Base-by-base conservation (phyloP, 768 basidiomycete genomes). In the Suillus discolor region DNA sequence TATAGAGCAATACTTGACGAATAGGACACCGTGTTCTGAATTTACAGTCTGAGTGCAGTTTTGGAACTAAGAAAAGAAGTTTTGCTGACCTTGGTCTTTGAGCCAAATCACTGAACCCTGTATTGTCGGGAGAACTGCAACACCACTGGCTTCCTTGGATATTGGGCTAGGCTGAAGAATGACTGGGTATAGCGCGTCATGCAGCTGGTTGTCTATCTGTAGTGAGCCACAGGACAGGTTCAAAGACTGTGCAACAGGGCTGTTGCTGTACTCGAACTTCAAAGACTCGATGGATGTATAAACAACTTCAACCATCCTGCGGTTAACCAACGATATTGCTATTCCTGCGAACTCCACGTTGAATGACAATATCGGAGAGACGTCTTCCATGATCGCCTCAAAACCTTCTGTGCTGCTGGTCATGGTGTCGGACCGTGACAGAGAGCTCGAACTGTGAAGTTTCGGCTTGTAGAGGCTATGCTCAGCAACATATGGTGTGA, bases 141-240 rank as follows among this genome's bases (percentile, higher is more conserved):
- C 86, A 61, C 88, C 89, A 64, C 84, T 87, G 0, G 86, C 85
- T 67, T 93, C 88, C 71, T 88, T 91, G 8, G 90, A 83, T 39
- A 98, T 85, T 0, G 95, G 93, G 8, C 94, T 95, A 0, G 97
- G 97, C 73, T 99, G 97, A 53, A 99, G 81, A 63, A 99, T 88
- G 63, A 99, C 96, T 2, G 97, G 96, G 81, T 90, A 99, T 15
- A 96, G 74, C 20, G 95, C 96, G 65, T 99, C 97, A 66, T 99
- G 97, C 15, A 99, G 85, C 74, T 99, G 97, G 73, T 99, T 99
- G 79, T 99, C 97, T 66, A 99, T 85, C 75, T 99, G 96, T 13
- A 99, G 83, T 70, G 84, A 89, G n/a, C 92, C 93, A 72, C 91
- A 92, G 9, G 90, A 87, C 42, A 99, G 45, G 57, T 87, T 93